phyloP scores from a whole-genome alignment of 441 rosid species.

The Syzygium malaccense region DNA sequence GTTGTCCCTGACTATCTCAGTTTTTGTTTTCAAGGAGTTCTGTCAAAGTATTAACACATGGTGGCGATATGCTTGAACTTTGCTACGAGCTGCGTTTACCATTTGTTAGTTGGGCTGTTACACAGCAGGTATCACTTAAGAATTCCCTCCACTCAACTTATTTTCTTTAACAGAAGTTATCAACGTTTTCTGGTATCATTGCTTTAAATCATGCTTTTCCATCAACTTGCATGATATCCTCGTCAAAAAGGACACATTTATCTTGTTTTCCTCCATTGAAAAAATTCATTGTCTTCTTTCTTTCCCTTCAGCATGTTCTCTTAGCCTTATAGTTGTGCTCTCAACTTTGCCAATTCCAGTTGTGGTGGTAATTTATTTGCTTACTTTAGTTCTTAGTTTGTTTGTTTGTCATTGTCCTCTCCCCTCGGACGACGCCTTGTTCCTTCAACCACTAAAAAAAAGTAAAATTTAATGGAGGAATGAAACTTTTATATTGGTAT shows the following conservation, averaged over 20 bases:
- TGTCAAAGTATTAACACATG: conserved; percentile 83
- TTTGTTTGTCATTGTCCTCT: neutral
- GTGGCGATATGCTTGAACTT: conserved; percentile 95
- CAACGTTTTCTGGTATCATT: neutral
- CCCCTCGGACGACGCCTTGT: neutral
- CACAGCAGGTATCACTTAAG: conserved; percentile 51
- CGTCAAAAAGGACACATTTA: neutral
- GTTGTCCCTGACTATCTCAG: conserved; percentile 18
- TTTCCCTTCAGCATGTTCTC: neutral
- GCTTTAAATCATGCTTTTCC: neutral
- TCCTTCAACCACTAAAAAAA: neutral
- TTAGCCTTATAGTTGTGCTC: neutral
- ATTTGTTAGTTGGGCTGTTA: conserved; percentile 66
- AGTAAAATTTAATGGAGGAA: neutral
- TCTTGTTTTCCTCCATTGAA: neutral
- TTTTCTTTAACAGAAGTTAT: neutral
- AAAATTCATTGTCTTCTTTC: neutral
- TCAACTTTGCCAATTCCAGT: neutral
- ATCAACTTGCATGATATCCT: neutral
- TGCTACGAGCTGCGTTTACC: conserved; percentile 87
- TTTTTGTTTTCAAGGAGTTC: conserved; percentile 54
- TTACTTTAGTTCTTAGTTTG: neutral
- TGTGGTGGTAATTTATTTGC: neutral
- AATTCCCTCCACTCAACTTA: neutral
- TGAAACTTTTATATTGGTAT: neutral